Percentiles rank a stretch among this genome's conserved stretches.
These are phyloP conservation scores for Trichophyton rubrum DNA, from an alignment of 2,329 filamentous ascomycete genomes.

Conservation along the genomic window DNA sequence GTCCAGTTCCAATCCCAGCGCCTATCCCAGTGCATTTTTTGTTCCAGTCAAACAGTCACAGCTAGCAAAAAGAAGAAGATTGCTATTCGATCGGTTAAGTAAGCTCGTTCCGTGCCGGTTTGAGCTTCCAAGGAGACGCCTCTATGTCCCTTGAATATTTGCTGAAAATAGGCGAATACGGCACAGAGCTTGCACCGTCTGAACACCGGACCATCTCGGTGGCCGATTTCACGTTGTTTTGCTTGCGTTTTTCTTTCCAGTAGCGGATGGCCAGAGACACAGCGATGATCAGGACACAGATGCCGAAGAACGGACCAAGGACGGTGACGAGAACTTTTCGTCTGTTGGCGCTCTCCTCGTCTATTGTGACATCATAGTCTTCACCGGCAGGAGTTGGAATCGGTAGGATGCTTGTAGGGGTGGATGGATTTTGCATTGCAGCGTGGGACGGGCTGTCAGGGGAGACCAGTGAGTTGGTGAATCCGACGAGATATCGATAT, in stretches of 20 bases:
- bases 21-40: neutral
- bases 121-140: neutral
- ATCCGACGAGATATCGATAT: neutral
- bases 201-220: neutral
- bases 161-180: neutral
- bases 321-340: neutral
- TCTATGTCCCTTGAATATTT: neutral
- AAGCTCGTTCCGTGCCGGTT: neutral
- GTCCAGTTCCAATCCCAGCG: neutral
- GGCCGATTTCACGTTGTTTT: neutral
- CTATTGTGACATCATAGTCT: neutral
- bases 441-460: neutral
- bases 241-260: conserved; percentile 1
- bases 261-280: neutral
- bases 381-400: neutral
- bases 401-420: neutral
- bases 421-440: neutral
- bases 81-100: neutral
- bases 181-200: neutral
- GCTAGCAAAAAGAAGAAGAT: neutral
- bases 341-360: neutral
- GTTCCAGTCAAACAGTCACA: neutral
- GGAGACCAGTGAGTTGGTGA: neutral
- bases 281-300: neutral
- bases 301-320: neutral